phyloP scores from a whole-genome alignment of 441 rosid genomes.

The Gossypium davidsonii region DNA sequence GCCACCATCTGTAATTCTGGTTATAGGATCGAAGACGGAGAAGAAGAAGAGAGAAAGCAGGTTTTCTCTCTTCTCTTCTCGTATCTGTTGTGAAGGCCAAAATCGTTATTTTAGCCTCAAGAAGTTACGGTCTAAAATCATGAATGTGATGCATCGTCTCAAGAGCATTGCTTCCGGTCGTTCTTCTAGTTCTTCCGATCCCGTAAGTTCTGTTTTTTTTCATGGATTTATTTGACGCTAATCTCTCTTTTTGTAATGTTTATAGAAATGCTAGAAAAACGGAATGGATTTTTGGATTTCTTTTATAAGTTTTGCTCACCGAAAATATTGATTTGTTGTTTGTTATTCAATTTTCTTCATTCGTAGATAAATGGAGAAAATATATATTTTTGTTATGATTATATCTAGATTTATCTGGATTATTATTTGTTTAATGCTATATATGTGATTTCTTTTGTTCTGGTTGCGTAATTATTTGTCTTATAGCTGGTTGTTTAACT shows the following conservation, averaged over 20 bases:
- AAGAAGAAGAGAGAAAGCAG: constrained; percentile 43
- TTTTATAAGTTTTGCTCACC: not conserved
- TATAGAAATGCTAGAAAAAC: not conserved
- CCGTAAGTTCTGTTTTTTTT: constrained; percentile 31
- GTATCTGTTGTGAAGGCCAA: not conserved
- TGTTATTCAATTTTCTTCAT: not conserved
- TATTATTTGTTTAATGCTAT: not conserved
- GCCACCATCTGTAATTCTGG: not conserved
- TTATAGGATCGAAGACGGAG: constrained; percentile 20
- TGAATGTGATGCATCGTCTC: constrained; percentile 81
- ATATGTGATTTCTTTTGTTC: not conserved
- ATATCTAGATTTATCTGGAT: not conserved
- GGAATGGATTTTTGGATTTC: not conserved
- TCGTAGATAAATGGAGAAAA: not conserved
- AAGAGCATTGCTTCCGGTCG: constrained; percentile 54
- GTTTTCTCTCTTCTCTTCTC: constrained; percentile 21
- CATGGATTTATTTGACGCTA: not conserved
- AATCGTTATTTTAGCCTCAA: constrained; percentile 13
- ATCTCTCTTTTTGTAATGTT: constrained; percentile 9
- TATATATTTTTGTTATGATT: not conserved
- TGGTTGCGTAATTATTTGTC: not conserved
- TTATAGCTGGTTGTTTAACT: not conserved
- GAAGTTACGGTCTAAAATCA: constrained; percentile 31
- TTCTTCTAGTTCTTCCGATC: constrained; percentile 65
- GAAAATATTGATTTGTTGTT: not conserved